Base-by-base conservation (phyloP, 306 rosid genomes). In the Lathyrus oleraceus region DNA sequence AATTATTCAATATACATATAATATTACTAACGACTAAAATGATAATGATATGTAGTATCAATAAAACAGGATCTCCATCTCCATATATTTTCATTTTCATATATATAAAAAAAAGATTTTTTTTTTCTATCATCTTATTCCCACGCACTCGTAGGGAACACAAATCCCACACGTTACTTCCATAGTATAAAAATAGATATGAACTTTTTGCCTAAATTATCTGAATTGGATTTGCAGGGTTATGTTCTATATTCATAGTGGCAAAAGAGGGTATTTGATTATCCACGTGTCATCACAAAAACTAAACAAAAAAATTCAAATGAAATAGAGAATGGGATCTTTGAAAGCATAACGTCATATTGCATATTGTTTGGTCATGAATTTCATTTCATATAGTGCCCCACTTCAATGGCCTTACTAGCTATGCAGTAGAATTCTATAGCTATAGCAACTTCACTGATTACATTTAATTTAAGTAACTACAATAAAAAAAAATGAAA, bases 271-370 rank as follows among this genome's bases (percentile, higher is more conserved):
- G 51, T 21, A 14, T 69, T 35, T 69, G 51, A 77, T 44, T 56
- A 74, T 61, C 83, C 86, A 82, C 76, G 77, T 78, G 83, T 61
- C 65, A 35, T 6, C 39, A 60, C 4, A 70, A 42, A 49, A 16
- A 52, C n/a, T 30, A 64, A 64, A 76, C 28, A n/a, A 28, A 77
- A 77, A 43, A 48, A 68, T 81, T 38, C 52, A 64, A 17, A 70
- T 21, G 70, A 70, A 16, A 70, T 15, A 65, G 69, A 74, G 60
- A 70, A 78, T 82, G 80, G 70, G 73, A 67, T 78, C 6, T 70
- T 78, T 82, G 81, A 71, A 78, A 82, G 74, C 81, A 75, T 71
- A 78, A 78, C 86, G 83, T 78, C 86, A 82, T 30, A 47, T 14
- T 82, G 72, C 83, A 82, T 72, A 75, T 72, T 76, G 69, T 65